Base-by-base conservation (phyloP, 331 rosid genomes). In the Cydonia oblonga region DNA sequence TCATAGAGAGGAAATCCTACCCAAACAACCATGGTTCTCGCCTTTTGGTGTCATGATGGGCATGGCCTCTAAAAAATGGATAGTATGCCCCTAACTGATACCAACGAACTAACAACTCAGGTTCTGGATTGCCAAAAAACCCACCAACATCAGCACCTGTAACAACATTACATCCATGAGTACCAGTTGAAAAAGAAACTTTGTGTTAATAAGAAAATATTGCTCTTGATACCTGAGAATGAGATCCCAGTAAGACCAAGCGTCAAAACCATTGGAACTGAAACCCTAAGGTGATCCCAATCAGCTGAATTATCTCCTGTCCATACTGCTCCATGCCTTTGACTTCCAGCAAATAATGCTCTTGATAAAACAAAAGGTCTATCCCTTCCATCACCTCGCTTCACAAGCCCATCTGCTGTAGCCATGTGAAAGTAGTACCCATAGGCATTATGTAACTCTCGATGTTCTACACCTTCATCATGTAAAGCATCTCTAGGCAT, bases 121-220 rank as follows among this genome's bases (percentile, higher is more conserved):
- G 84, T 74, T 89, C 98, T n/a, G 98, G 96, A 77, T 89, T 93
- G 56, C 96, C 97, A 54, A 93, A 93, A 80, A 82, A 93, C 38
- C 98, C 98, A 79, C 98, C 98, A 82, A n/a, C n/a, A n/a, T 93
- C 98, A 64, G 96, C 98, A 80, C 97, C 98, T 93, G 87, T 71
- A 75, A 64, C 38, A 81, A 83, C 52, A 46, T 24, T 58, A 70
- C 63, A 70, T 28, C 80, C 69, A 40, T 73, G 19, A 74, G 62
- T 68, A 80, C 60, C 79, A 1, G 22, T 30, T 23, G 64, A 44
- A 12, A 66, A 66, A 29, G 14, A 65, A 11, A 56, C 28, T 53
- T 64, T 3, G 24, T 8, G 10, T 46, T 9, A 30, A 10, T 24
- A 29, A 5, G 25, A 51, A 13, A 2, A 60, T 24, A 35, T 19